Evolutionary conservation across 352 stramenopile genomes (phyloP), one percentile per base, ranked within the genome.

Genomic region (Phytopythium helicoides): DNA sequence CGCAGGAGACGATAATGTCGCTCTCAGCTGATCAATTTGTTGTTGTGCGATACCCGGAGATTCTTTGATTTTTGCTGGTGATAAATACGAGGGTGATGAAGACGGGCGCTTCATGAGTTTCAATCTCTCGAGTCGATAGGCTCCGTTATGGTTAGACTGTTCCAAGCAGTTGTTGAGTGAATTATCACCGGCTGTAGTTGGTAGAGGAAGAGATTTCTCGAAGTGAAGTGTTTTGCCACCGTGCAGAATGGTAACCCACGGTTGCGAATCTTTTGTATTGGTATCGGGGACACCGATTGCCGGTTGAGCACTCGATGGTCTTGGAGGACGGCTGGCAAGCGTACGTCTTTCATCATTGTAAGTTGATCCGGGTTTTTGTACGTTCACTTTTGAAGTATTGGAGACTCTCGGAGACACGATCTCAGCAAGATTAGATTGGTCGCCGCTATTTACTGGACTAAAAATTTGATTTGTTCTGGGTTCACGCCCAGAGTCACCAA

Each of bases 161-260:
- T 5, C 28, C 28, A 33, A 10, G 28, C 5, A 9, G 28, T 33
- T 9, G 28, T 33, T 33, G 5, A 10, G 28, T 10, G 28, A 9
- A 33, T 33, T 33, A 5, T 33, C 28, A 33, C 28, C 42, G 25
- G n/a, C 15, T 9, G 39, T 8, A 25, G 33, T 34, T 19, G 18
- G 28, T 37, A 9, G 26, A 9, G 63, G 47, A 0, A 38, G 23
- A 1, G 58, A 21, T 16, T 59, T 73, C 53, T 77, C 67, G n/a
- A 77, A 77, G 41, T 78, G 71, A 7, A 81, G 44, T 18, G 60
- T 41, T 35, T 81, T 81, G 18, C 64, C 56, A 22, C 49, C 61
- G 33, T 63, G 68, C 11, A 44, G 64, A 56, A 77, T 76, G n/a
- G 60, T 73, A 26, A 77, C 58, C 67, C 71, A 76, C 3, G 60